Conservation (phyloP, 768 basidiomycete species). For the Lactifluus hygrophoroides region DNA sequence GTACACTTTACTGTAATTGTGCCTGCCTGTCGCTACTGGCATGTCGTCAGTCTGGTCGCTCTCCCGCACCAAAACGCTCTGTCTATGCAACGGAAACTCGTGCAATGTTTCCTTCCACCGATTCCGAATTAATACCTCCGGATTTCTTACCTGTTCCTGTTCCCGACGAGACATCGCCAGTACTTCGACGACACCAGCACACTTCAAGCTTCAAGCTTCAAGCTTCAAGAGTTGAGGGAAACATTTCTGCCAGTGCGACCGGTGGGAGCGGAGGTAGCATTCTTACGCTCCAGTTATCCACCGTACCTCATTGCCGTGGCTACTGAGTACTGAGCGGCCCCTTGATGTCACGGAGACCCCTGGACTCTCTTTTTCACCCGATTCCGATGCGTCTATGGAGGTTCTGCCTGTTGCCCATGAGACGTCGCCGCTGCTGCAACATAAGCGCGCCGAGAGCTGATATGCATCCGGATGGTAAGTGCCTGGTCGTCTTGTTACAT, state of each 20-base stretch:
- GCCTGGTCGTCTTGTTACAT: neutral
- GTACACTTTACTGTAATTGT: too few relatives aligned
- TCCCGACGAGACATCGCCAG: neutral
- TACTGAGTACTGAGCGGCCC: too few relatives aligned
- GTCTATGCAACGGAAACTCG: slow-evolving; percentile 24
- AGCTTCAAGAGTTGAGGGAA: too few relatives aligned
- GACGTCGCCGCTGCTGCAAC: neutral
- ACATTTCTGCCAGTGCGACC: too few relatives aligned
- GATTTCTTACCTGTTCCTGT: too few relatives aligned
- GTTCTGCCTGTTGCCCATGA: neutral
- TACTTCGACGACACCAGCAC: neutral
- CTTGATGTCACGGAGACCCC: neutral
- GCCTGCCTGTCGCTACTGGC: too few relatives aligned
- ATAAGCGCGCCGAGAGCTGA: slow-evolving; percentile 26
- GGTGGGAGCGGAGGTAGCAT: neutral
- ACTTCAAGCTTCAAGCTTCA: too few relatives aligned
- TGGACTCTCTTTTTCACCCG: neutral
- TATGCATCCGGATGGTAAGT: slow-evolving; percentile 51
- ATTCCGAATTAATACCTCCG: neutral
- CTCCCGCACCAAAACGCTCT: too few relatives aligned
- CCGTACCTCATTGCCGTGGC: neutral
- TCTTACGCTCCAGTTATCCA: neutral
- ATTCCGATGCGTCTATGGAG: neutral
- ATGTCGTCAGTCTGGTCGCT: too few relatives aligned
- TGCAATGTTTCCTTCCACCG: neutral